phyloP scores from a whole-genome alignment of 768 basidiomycete species.

The Tylopilus rubrobrunneus region DNA sequence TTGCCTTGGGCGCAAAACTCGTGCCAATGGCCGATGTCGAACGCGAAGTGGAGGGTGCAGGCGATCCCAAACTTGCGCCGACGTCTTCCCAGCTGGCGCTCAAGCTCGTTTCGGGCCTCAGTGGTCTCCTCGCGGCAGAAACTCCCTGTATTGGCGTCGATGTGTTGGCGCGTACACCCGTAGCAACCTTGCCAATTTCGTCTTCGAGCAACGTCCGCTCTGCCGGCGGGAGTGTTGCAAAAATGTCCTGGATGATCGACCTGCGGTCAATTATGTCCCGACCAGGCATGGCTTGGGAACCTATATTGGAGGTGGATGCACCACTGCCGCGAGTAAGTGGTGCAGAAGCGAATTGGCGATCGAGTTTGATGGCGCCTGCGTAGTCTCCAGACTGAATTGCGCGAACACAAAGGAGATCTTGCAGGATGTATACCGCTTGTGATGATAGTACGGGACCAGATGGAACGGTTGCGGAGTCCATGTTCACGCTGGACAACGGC shows the following conservation, averaged over 20 bases:
- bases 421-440: conserved; percentile 53
- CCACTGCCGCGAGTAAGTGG: conserved; percentile 28
- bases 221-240: conserved; percentile 54
- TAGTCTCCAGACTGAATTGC: conserved; percentile 71
- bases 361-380: conserved; percentile 70
- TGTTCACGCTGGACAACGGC: conserved; percentile 8
- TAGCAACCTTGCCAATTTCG: conserved; percentile 44
- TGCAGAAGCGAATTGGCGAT: conserved; percentile 54
- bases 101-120: conserved; percentile 34
- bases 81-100: conserved; percentile 69
- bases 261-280: conserved; percentile 45
- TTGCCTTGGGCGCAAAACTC: conserved; percentile 4
- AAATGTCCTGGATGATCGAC: conserved; percentile 67
- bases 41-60: conserved; percentile 7
- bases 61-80: conserved; percentile 16
- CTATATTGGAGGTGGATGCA: conserved; percentile 10
- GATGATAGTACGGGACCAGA: conserved; percentile 33
- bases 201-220: conserved; percentile 63
- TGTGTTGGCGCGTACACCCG: conserved; percentile 16
- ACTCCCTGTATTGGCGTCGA: conserved; percentile 1
- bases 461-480: not conserved
- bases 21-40: conserved; percentile 3
- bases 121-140: conserved; percentile 20
- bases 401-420: conserved; percentile 77
- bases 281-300: conserved; percentile 24